Conservation (phyloP, 306 rosid species). For the Trichosanthes truncata region DNA sequence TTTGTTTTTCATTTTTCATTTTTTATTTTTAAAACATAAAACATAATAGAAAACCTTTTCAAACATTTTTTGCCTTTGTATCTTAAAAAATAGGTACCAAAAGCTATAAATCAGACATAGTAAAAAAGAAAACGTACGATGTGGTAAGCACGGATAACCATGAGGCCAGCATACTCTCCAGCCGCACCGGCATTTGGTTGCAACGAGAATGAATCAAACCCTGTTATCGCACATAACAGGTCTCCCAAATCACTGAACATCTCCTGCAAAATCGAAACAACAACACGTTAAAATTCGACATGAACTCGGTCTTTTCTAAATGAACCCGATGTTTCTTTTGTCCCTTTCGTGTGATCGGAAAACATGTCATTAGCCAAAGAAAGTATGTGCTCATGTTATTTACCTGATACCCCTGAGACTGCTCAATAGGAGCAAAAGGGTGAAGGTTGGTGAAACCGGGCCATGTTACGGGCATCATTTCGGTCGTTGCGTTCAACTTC, state of each 20-base stretch:
- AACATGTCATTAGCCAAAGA: background rate
- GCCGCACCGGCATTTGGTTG: slow-evolving; percentile 99
- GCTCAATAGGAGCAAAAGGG: slow-evolving; percentile 90
- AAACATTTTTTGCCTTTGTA: no score
- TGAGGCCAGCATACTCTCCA: slow-evolving; percentile 99
- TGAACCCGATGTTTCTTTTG: background rate
- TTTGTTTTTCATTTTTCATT: no score
- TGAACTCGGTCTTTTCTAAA: background rate
- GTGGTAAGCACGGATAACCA: slow-evolving; percentile 99
- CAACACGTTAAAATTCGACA: background rate
- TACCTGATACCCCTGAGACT: slow-evolving; percentile 96
- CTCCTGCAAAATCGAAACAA: slow-evolving; percentile 43
- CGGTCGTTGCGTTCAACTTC: slow-evolving; percentile 95
- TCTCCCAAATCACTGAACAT: slow-evolving; percentile 89
- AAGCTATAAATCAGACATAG: no score
- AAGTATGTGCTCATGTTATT: background rate
- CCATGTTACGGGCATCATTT: slow-evolving; percentile 99
- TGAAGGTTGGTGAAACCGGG: slow-evolving; percentile 72
- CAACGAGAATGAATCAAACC: slow-evolving; percentile 96
- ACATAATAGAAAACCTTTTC: no score
- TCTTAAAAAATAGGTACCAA: no score
- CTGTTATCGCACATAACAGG: slow-evolving; percentile 70
- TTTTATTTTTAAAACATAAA: no score
- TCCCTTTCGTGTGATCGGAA: background rate
- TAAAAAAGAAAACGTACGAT: slow-evolving; percentile 25